Conservation (phyloP, 2,329 filamentous ascomycete genomes). For the Lasiodiplodia sp. region DNA sequence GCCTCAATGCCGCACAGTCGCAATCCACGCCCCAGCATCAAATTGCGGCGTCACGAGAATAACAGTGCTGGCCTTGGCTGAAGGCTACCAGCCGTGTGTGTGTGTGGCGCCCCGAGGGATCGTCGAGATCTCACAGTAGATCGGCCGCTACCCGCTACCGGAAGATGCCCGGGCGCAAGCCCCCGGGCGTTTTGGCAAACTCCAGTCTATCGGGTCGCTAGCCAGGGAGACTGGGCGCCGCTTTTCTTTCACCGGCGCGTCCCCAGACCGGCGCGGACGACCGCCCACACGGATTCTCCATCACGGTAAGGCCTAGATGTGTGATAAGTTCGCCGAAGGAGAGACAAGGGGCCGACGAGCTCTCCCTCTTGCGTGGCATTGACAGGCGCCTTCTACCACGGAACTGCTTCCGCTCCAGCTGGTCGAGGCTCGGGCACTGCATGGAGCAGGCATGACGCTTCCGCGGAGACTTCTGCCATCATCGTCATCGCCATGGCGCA, state of each 20-base stretch:
- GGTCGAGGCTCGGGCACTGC: slow-evolving; percentile 1
- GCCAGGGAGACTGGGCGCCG: neutral
- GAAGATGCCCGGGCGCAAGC: slow-evolving; percentile 10
- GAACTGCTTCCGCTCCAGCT: neutral
- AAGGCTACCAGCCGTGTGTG: neutral
- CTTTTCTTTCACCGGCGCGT: neutral
- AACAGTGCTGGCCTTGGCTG: slow-evolving; percentile 1
- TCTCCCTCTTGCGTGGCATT: neutral
- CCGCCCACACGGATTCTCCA: neutral
- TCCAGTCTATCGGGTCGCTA: slow-evolving; percentile 11
- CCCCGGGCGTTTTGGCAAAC: slow-evolving; percentile 9
- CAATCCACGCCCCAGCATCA: neutral
- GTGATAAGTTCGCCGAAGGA: too few relatives aligned
- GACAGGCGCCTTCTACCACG: neutral
- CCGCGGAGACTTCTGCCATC: slow-evolving; percentile 13
- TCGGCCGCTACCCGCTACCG: neutral
- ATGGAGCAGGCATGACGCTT: neutral
- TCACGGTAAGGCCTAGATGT: neutral
- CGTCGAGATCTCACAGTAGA: slow-evolving; percentile 10
- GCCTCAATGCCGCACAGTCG: neutral
- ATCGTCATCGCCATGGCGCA: neutral
- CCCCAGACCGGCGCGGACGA: neutral
- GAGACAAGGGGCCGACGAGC: neutral
- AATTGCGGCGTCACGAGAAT: slow-evolving; percentile 14
- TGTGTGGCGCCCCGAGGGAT: slow-evolving; percentile 10